A percentile compares a stretch with the other conserved stretches of the same genome.
Evolutionary conservation across 768 basidiomycete species (phyloP).

Genomic region (Mrakia frigida): DNA sequence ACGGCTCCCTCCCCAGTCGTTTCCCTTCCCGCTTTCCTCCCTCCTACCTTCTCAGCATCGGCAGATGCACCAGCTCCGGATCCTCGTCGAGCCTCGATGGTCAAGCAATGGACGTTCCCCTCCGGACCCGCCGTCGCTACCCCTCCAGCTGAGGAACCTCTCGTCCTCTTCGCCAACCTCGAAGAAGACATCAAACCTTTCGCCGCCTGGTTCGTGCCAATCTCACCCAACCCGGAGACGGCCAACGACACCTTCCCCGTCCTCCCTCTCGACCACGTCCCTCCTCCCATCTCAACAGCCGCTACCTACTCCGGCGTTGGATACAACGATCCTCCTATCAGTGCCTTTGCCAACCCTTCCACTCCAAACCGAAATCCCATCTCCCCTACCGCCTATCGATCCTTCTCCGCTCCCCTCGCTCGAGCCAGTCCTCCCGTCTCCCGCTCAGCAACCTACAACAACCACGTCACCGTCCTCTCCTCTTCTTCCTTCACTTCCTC

Average conservation of each 20-base stretch:
- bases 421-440: slow-evolving; percentile 27
- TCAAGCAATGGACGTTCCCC: slow-evolving; percentile 22
- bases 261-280: not conserved
- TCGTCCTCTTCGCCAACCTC: not conserved
- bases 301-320: slow-evolving; percentile 4
- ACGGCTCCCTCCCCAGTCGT: not conserved
- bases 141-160: slow-evolving; percentile 5
- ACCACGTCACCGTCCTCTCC: slow-evolving; percentile 16
- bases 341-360: not conserved
- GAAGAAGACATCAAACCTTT: slow-evolving; percentile 33
- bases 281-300: slow-evolving; percentile 14
- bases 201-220: slow-evolving; percentile 30
- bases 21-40: not conserved
- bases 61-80: not conserved
- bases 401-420: not conserved
- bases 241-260: slow-evolving; percentile 6
- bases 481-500: slow-evolving; percentile 12
- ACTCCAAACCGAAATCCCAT: not conserved
- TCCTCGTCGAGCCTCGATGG: not conserved
- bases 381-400: not conserved
- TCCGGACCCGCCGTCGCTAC: slow-evolving; percentile 15
- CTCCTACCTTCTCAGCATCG: not conserved
- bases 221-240: slow-evolving; percentile 9
- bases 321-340: slow-evolving; percentile 30
- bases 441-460: slow-evolving; percentile 28